These are phyloP conservation scores for Cyclocybe aegerita DNA, from an alignment of 768 basidiomycete species.

Conservation along the genomic window DNA sequence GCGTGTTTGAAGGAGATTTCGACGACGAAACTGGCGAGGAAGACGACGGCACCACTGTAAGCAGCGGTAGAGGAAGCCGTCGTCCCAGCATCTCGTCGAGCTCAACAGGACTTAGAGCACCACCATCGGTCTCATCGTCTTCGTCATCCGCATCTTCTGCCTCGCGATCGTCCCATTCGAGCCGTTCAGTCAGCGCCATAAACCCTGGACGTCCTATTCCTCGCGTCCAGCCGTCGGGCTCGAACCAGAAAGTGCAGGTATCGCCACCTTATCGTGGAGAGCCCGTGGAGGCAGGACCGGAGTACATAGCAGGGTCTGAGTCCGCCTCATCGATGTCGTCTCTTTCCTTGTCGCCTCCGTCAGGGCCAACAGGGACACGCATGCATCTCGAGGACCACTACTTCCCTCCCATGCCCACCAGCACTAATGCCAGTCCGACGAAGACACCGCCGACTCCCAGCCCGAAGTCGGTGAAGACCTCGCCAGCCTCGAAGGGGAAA, in stretches of 20 bases:
- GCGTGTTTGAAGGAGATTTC: constrained; percentile 57
- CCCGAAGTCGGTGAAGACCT: constrained; percentile 3
- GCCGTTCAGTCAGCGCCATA: constrained; percentile 20
- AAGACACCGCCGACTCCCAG: background rate
- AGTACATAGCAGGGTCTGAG: constrained; percentile 5
- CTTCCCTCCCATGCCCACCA: constrained; percentile 17
- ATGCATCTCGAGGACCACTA: constrained; percentile 15
- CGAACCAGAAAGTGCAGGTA: constrained; percentile 55
- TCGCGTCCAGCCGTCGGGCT: constrained; percentile 27
- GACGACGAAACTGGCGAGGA: constrained; percentile 32
- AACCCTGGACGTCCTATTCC: constrained; percentile 26
- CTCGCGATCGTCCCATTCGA: constrained; percentile 9
- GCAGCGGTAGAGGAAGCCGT: constrained; percentile 1
- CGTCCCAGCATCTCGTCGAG: background rate
- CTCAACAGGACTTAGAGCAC: constrained; percentile 2
- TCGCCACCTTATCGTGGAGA: constrained; percentile 51
- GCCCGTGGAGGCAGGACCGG: constrained; percentile 53
- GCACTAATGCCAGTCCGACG: constrained; percentile 1
- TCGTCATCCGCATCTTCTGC: constrained; percentile 18
- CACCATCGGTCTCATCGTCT: constrained; percentile 12
- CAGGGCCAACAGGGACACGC: background rate
- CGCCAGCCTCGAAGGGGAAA: constrained; percentile 13
- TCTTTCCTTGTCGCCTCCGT: constrained; percentile 22
- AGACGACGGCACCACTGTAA: background rate
- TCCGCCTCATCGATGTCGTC: constrained; percentile 17